Evolutionary conservation across 805 yeast species (phyloP).

Genomic region (Yarrowia sp.): DNA sequence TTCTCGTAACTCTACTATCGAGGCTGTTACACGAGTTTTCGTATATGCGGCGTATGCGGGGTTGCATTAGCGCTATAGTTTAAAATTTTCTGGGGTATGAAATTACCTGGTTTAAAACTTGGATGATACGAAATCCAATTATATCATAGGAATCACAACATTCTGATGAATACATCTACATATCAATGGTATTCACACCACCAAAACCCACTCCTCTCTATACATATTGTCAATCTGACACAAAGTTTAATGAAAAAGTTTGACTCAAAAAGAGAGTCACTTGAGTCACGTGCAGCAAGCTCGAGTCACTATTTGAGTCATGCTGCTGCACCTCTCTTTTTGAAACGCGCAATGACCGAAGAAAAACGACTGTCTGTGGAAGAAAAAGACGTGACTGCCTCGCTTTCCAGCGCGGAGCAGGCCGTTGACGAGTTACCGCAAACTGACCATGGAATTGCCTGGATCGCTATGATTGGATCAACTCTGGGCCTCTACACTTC

Average conservation of each 20-base stretch:
- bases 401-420: background rate
- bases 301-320: constrained; percentile 1
- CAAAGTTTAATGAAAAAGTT: background rate
- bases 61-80: background rate
- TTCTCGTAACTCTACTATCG: too few species aligned
- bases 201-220: too few species aligned
- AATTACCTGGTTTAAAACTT: too few species aligned
- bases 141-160: background rate
- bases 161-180: too few species aligned
- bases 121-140: too few species aligned
- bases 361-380: background rate
- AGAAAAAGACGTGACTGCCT: background rate
- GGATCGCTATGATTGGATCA: constrained; percentile 21
- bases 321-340: background rate
- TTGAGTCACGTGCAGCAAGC: constrained; percentile 6
- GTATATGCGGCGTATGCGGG: background rate
- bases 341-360: background rate
- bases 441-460: constrained; percentile 1
- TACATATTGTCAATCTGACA: background rate
- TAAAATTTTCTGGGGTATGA: background rate
- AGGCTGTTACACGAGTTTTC: too few species aligned
- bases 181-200: too few species aligned
- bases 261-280: constrained; percentile 5
- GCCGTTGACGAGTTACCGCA: background rate
- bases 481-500: constrained; percentile 14